Conservation (phyloP, 345 rosid genomes). For the Carallia pectinifolia region DNA sequence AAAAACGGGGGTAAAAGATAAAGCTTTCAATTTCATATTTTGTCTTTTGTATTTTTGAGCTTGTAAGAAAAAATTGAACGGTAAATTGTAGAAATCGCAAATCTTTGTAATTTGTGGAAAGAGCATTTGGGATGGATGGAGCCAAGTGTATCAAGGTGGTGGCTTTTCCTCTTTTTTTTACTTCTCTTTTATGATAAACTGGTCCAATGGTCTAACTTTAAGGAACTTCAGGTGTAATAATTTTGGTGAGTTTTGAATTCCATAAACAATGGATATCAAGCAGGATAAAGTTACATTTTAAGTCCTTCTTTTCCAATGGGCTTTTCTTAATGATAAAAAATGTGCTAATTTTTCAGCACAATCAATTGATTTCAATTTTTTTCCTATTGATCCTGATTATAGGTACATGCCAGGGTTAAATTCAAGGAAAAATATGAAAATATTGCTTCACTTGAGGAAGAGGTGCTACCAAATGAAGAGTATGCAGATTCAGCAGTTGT, state of each 20-base stretch:
- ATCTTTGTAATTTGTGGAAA: too few relatives aligned
- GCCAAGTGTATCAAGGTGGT: too few relatives aligned
- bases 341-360: not conserved
- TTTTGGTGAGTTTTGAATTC: not conserved
- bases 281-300: not conserved
- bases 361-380: not conserved
- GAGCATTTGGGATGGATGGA: too few relatives aligned
- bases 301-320: not conserved
- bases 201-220: not conserved
- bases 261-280: not conserved
- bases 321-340: not conserved
- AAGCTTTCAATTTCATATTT: too few relatives aligned
- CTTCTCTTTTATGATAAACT: not conserved
- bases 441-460: conserved; percentile 45
- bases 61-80: too few relatives aligned
- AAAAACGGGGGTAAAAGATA: too few relatives aligned
- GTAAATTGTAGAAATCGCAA: too few relatives aligned
- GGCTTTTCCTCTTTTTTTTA: not conserved
- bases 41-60: too few relatives aligned
- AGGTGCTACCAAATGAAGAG: conserved; percentile 46
- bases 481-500: conserved; percentile 62
- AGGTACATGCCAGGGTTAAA: conserved; percentile 65
- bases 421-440: conserved; percentile 56
- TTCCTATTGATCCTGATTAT: conserved; percentile 11
- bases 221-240: not conserved